phyloP scores from a whole-genome alignment of 805 yeast species.

The Pichia paraexigua region DNA sequence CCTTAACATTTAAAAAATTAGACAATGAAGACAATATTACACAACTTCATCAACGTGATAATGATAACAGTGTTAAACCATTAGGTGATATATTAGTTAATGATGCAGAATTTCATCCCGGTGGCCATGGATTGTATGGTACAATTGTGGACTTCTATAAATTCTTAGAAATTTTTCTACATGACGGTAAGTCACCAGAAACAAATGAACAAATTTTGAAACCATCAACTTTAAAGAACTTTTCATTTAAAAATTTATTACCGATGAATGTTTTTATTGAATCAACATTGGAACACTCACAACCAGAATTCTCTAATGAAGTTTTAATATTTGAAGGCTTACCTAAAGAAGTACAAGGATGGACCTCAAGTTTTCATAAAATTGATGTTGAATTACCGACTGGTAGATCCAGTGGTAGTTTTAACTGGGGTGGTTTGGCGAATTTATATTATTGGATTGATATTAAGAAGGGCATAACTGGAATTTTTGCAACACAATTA shows the following conservation, averaged over 20 bases:
- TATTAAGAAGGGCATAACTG: background rate
- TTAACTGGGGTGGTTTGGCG: constrained; percentile 5
- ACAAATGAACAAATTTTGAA: constrained; percentile 2
- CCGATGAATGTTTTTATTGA: constrained; percentile 2
- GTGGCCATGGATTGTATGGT: constrained; percentile 8
- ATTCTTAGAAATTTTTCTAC: constrained; percentile 7
- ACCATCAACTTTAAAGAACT: constrained; percentile 2
- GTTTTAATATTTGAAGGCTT: background rate
- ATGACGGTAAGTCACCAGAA: constrained; percentile 2
- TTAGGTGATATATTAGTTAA: background rate
- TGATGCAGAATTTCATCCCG: constrained; percentile 1
- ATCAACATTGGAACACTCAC: constrained; percentile 2
- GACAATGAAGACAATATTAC: background rate
- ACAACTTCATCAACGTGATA: constrained; percentile 3
- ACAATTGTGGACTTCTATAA: constrained; percentile 2
- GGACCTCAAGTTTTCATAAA: constrained; percentile 7
- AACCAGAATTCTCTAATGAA: background rate
- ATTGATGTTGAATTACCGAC: constrained; percentile 2
- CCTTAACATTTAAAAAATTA: constrained; percentile 1
- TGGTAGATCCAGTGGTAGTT: constrained; percentile 2
- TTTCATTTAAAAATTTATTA: constrained; percentile 3
- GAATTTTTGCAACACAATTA: constrained; percentile 7
- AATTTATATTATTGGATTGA: constrained; percentile 9
- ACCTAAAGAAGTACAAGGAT: constrained; percentile 3
- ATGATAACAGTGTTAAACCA: background rate